These are phyloP conservation scores for Penicillium sp. DNA, from an alignment of 2,329 filamentous ascomycete species.

Conservation along the genomic window DNA sequence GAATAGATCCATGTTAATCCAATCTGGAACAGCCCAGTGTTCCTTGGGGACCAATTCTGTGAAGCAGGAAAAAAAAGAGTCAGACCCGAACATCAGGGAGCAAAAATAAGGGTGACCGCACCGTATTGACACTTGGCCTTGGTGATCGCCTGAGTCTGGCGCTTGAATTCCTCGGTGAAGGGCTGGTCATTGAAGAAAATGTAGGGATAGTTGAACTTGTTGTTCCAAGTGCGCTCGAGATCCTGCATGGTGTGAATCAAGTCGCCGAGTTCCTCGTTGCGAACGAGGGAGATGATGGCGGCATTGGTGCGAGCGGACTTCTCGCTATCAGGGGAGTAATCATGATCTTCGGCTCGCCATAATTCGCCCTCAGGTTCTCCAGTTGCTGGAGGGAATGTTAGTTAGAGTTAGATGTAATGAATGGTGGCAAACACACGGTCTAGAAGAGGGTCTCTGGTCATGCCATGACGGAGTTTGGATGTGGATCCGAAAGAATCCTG, in stretches of 20 bases:
- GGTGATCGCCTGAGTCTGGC: constrained; percentile 70
- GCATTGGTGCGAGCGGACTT: constrained; percentile 85
- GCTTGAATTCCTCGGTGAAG: constrained; percentile 91
- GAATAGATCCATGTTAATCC: constrained; percentile 87
- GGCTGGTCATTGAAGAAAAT: constrained; percentile 97
- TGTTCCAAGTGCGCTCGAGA: constrained; percentile 91
- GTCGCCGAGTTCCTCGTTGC: constrained; percentile 80
- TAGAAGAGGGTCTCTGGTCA: constrained; percentile 75
- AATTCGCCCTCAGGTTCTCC: constrained; percentile 76
- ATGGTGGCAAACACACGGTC: constrained; percentile 61
- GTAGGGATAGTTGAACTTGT: constrained; percentile 99
- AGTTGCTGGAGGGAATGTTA: constrained; percentile 56
- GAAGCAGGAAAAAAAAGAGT: constrained; percentile 8
- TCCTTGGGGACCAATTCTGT: constrained; percentile 84
- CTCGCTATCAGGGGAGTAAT: constrained; percentile 70
- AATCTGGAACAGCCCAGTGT: constrained; percentile 86
- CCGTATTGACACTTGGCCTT: constrained; percentile 85
- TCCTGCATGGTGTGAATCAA: constrained; percentile 87
- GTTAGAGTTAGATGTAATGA: not conserved
- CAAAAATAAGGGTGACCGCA: constrained; percentile 36
- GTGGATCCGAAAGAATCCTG: constrained; percentile 47
- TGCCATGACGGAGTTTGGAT: constrained; percentile 52
- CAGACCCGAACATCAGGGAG: constrained; percentile 19
- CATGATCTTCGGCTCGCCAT: constrained; percentile 65
- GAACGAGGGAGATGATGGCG: constrained; percentile 83